Evolutionary conservation across 352 stramenopile species (phyloP), one percentile per base, ranked within the genome.

Genomic region (Blastocystis hominis): DNA sequence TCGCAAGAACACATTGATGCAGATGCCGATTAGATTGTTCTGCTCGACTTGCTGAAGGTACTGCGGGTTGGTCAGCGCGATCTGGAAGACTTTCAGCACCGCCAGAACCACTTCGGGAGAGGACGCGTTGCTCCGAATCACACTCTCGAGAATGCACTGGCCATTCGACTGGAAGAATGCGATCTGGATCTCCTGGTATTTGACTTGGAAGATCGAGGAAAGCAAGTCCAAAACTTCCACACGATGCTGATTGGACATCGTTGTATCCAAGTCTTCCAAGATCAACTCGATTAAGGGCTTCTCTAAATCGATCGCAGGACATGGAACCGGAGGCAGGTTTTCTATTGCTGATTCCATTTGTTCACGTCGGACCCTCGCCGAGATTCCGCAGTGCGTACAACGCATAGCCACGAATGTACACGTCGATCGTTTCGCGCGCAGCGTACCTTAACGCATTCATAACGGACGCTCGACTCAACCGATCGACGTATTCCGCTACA

Each of bases 341-440:
- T 50, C 72, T 84, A 80, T 7, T 13, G 38, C 15, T 40, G 36
- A 68, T 9, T 50, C 40, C 2, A 30, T 34, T 20, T 30, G n/a
- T 53, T 17, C 17, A 50, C 15, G 7, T 62, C 24, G 7, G 44
- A 84, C 72, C 17, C 34, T 53, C 50, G 6, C 54, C 72, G 38
- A 84, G 46, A 50, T 24, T n/a, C 5, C 44, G 24, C 30, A 84
- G 55, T 3, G 72, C 55, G 10, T 68, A 66, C 15, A 84, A 2
- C 4, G 72, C 72, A 46, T 84, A 84, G 46, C 72, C 55, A 24
- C 72, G 72, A 84, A 84, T 84, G 30, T 50, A 46, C 46, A 68
- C 38, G 44, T 84, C 72, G 46, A 44, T 30, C 3, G 50, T 84
- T 9, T n/a, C 62, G 47, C 62, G 34, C 4, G 20, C 72, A 34